phyloP scores from a whole-genome alignment of 805 yeast species.

The Saturnispora quitensis region DNA sequence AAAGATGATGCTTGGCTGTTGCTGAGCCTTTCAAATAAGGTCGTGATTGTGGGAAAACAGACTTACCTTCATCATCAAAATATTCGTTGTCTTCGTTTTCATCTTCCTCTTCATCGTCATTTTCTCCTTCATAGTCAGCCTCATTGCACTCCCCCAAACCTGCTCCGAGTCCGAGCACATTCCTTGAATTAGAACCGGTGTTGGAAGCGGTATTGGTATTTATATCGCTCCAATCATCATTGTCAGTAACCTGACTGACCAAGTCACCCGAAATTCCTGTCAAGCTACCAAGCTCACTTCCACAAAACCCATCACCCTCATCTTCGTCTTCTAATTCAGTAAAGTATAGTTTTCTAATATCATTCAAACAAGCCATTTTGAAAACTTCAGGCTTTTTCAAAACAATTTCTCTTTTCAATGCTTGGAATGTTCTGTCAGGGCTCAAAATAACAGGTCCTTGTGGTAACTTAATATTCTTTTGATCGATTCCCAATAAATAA shows the following conservation, averaged over 20 bases:
- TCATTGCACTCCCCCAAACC: not conserved
- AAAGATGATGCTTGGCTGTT: conserved; percentile 2
- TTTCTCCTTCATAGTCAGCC: not conserved
- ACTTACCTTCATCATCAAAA: not conserved
- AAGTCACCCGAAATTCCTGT: not conserved
- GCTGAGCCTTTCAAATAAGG: not conserved
- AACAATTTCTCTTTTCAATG: conserved; percentile 83
- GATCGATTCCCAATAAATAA: conserved; percentile 69
- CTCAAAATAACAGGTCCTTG: conserved; percentile 88
- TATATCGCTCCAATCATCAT: conserved; percentile 15
- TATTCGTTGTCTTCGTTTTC: not conserved
- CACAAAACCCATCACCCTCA: not conserved
- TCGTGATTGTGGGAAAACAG: not conserved
- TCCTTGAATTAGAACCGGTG: not conserved
- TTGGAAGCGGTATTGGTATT: conserved; percentile 11
- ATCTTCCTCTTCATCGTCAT: not conserved
- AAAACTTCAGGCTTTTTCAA: conserved; percentile 95
- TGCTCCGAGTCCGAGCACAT: not conserved
- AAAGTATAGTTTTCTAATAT: conserved; percentile 62
- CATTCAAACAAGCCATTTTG: conserved; percentile 93
- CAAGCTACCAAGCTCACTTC: conserved; percentile 4
- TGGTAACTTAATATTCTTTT: conserved; percentile 68
- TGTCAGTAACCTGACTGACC: not conserved
- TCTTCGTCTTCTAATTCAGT: conserved; percentile 7
- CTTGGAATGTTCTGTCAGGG: conserved; percentile 96